These are phyloP conservation scores for Talaromyces stipitatus DNA, from an alignment of 495 filamentous ascomycete genomes.

Conservation along the genomic window DNA sequence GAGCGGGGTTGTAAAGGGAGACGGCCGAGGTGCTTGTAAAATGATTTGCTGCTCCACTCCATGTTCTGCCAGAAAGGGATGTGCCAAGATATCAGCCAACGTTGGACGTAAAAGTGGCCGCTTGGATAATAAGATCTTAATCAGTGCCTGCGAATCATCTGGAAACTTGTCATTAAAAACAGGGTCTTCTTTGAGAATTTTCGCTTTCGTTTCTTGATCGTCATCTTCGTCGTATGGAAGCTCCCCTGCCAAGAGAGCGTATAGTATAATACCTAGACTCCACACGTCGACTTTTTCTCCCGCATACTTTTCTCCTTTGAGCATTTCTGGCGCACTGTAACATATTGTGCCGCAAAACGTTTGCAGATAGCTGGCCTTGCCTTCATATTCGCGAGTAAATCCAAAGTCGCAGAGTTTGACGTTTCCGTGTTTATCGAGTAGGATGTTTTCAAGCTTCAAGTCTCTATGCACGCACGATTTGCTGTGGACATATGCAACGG, in stretches of 20 bases:
- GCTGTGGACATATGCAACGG: conserved; percentile 91
- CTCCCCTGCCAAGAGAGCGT: conserved; percentile 85
- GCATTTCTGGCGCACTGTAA: conserved; percentile 97
- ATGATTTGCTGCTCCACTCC: conserved; percentile 87
- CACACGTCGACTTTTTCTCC: conserved; percentile 97
- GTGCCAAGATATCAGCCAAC: conserved; percentile 78
- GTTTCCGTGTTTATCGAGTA: conserved; percentile 94
- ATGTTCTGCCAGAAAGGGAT: conserved; percentile 84
- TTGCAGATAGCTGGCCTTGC: conserved; percentile 88
- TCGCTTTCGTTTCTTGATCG: conserved; percentile 73
- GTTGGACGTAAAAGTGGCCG: conserved; percentile 76
- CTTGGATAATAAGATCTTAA: conserved; percentile 76
- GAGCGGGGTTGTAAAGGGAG: conserved; percentile 78
- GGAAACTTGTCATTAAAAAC: conserved; percentile 75
- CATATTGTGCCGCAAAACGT: conserved; percentile 97
- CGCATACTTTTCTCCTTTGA: conserved; percentile 96
- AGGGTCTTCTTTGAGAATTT: conserved; percentile 78
- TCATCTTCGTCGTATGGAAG: conserved; percentile 95
- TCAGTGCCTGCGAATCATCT: conserved; percentile 64
- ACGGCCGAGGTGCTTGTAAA: conserved; percentile 71
- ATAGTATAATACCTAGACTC: conserved; percentile 95
- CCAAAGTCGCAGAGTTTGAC: conserved; percentile 99
- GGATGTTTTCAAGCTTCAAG: conserved; percentile 93
- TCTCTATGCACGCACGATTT: conserved; percentile 96
- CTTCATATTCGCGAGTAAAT: conserved; percentile 95